phyloP scores from a whole-genome alignment of 345 rosid genomes.

The Eucalyptus grandis region DNA sequence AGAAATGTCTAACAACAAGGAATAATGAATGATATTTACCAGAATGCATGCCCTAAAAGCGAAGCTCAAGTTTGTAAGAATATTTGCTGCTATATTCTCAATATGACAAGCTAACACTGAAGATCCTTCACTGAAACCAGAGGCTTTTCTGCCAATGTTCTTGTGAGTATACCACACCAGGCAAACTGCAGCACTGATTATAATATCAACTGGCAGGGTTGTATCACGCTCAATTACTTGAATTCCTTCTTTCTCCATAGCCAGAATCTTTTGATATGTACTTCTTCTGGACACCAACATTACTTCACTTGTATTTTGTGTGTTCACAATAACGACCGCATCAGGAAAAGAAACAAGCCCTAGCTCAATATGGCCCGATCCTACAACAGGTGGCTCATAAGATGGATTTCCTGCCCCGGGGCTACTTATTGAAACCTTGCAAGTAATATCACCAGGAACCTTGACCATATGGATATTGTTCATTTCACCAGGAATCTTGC shows the following conservation, averaged over 20 bases:
- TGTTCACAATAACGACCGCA: conserved; percentile 54
- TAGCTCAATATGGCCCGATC: conserved; percentile 17
- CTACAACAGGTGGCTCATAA: conserved; percentile 14
- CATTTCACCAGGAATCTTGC: conserved; percentile 4
- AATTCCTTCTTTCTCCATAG: conserved; percentile 70
- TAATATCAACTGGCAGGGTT: conserved; percentile 66
- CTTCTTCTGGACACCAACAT: conserved; percentile 85
- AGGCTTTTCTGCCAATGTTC: conserved; percentile 43
- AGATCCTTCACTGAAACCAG: conserved; percentile 39
- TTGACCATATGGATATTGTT: conserved; percentile 10
- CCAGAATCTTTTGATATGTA: conserved; percentile 71
- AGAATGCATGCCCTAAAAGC: conserved; percentile 71
- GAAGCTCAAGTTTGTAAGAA: conserved; percentile 70
- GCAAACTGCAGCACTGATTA: conserved; percentile 62
- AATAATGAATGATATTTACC: conserved; percentile 26
- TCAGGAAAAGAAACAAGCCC: conserved; percentile 16
- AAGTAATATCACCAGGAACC: conserved; percentile 3
- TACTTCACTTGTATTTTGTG: conserved; percentile 61
- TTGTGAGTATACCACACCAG: conserved; percentile 73
- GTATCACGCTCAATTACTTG: conserved; percentile 89
- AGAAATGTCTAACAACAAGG: neutral
- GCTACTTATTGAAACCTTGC: conserved; percentile 9
- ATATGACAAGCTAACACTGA: conserved; percentile 53
- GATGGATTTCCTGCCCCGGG: conserved; percentile 6
- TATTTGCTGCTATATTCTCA: conserved; percentile 72